Conservation (phyloP, 2,329 filamentous ascomycete species). For the Coniochaeta hoffmannii region DNA sequence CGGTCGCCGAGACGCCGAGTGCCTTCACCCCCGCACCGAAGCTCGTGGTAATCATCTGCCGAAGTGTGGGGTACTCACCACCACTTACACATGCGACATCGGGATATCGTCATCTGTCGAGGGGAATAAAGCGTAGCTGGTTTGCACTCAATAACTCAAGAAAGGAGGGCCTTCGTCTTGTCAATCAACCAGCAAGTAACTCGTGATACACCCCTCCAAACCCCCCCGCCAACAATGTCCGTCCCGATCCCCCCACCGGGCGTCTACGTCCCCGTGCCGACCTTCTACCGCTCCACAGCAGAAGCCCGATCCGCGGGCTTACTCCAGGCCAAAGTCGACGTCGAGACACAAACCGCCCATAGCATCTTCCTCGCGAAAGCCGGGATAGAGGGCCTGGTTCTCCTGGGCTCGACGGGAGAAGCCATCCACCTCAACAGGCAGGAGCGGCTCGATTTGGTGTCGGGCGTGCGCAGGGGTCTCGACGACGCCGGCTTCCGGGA, state of each 20-base stretch:
- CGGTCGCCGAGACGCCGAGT: background rate
- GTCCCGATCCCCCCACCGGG: constrained; percentile 37
- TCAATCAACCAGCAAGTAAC: background rate
- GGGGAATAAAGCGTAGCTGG: background rate
- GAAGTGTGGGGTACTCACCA: background rate
- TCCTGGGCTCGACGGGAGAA: constrained; percentile 59
- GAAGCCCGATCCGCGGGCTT: constrained; percentile 25
- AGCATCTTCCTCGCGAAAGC: constrained; percentile 51
- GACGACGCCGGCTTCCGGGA: constrained; percentile 46
- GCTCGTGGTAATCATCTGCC: background rate
- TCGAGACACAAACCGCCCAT: constrained; percentile 50
- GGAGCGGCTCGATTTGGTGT: constrained; percentile 49
- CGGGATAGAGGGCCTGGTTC: constrained; percentile 53
- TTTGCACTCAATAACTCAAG: background rate
- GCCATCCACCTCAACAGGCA: constrained; percentile 51
- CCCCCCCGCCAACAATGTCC: constrained; percentile 13
- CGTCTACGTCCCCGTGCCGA: constrained; percentile 54
- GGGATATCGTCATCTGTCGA: background rate
- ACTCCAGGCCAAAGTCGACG: constrained; percentile 45
- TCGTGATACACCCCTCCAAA: background rate
- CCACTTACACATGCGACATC: background rate
- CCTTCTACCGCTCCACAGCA: constrained; percentile 49
- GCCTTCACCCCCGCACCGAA: too few species aligned
- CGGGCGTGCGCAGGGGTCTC: constrained; percentile 47
- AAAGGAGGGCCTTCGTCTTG: too few species aligned